Evolutionary conservation across 371 early-diverging fungal species (phyloP).

Genomic region (Sporodiniella umbellata): DNA sequence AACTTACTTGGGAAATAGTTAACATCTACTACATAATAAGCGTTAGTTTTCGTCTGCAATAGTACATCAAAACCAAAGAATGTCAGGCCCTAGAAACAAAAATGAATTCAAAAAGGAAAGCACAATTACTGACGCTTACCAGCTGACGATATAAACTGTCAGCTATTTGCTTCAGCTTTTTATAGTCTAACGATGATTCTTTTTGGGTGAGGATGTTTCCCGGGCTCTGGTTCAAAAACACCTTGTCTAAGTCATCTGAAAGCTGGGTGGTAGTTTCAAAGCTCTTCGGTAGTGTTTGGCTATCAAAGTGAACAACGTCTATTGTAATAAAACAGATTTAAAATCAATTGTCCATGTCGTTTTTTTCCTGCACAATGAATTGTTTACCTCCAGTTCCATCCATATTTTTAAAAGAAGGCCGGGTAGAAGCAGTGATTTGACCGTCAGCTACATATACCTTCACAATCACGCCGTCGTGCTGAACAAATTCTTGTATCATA

Average conservation of each 20-base stretch:
- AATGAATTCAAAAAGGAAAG: not conserved
- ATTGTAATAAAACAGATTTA: no score
- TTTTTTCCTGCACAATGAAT: not conserved
- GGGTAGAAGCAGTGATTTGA: slow-evolving; percentile 26
- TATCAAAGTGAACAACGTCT: slow-evolving; percentile 39
- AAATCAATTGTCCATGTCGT: not conserved
- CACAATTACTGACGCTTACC: slow-evolving; percentile 14
- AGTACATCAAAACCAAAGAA: slow-evolving; percentile 50
- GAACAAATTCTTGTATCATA: slow-evolving; percentile 47
- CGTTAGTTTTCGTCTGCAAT: slow-evolving; percentile 29
- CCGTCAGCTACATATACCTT: slow-evolving; percentile 49
- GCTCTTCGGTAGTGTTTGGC: slow-evolving; percentile 44
- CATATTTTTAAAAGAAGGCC: slow-evolving; percentile 45
- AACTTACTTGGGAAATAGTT: slow-evolving; percentile 51
- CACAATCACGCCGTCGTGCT: slow-evolving; percentile 45
- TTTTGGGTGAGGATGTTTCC: slow-evolving; percentile 15
- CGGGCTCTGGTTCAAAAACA: slow-evolving; percentile 19
- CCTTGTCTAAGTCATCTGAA: slow-evolving; percentile 22
- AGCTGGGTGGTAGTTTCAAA: slow-evolving; percentile 21
- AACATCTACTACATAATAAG: slow-evolving; percentile 41
- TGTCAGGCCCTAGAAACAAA: slow-evolving; percentile 34
- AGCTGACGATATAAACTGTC: slow-evolving; percentile 26
- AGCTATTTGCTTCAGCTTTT: slow-evolving; percentile 31
- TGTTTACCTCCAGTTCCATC: slow-evolving; percentile 18
- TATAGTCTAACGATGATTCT: slow-evolving; percentile 23